Percentiles rank a stretch among this genome's conserved stretches.
Evolutionary conservation across 257 asterid genomes (phyloP).

Genomic region (Solanum corneliomulleri): DNA sequence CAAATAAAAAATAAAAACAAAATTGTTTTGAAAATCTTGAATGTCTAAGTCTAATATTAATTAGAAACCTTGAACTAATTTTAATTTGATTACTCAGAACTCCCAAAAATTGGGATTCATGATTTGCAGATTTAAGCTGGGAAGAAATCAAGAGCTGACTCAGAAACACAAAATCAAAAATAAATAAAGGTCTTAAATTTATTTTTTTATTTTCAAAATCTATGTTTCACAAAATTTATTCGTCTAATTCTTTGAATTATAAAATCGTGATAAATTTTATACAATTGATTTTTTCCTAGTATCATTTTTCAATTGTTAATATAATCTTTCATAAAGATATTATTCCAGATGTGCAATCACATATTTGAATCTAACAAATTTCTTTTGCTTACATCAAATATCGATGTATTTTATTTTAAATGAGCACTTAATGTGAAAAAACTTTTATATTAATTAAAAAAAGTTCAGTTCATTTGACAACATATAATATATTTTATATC

Average conservation of each 20-base stretch:
- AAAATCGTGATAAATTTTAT: too few relatives aligned
- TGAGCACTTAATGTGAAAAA: not conserved
- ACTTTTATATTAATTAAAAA: too few relatives aligned
- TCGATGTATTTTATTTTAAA: too few relatives aligned
- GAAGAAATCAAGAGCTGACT: not conserved
- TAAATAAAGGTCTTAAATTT: not conserved
- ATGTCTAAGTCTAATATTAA: not conserved
- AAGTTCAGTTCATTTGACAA: not conserved
- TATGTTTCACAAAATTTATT: not conserved
- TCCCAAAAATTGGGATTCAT: not conserved
- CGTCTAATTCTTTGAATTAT: not conserved
- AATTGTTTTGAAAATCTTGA: not conserved
- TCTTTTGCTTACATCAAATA: not conserved
- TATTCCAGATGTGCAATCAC: not conserved
- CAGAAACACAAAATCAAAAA: not conserved
- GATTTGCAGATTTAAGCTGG: not conserved
- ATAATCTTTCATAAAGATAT: not conserved
- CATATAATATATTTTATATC: not conserved
- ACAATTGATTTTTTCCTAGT: too few relatives aligned
- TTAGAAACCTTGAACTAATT: not conserved
- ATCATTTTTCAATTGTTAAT: not conserved
- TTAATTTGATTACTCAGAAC: not conserved
- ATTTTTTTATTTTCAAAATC: too few relatives aligned
- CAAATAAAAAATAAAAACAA: not conserved
- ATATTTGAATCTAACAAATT: too few relatives aligned